phyloP scores from a whole-genome alignment of 306 rosid genomes.

The Nissolia schottii region DNA sequence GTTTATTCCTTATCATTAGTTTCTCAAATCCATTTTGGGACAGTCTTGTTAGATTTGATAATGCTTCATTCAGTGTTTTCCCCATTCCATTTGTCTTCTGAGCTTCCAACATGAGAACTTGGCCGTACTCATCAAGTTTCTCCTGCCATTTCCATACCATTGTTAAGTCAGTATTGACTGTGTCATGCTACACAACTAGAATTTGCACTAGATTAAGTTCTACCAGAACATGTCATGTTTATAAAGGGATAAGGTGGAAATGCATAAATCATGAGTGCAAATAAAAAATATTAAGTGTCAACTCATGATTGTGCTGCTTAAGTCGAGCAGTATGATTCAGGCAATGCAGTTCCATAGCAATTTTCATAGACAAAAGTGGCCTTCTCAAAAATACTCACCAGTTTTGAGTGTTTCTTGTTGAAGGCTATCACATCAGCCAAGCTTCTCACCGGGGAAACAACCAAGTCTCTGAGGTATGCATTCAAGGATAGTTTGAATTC shows the following conservation, averaged over 20 bases:
- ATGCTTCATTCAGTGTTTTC: slow-evolving; percentile 2
- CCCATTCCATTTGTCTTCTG: slow-evolving; percentile 31
- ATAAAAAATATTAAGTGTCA: too few relatives aligned
- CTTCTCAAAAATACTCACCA: slow-evolving; percentile 23
- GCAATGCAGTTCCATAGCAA: too few relatives aligned
- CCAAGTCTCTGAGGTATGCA: slow-evolving; percentile 37
- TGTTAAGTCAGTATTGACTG: neutral
- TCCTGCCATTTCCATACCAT: slow-evolving; percentile 29
- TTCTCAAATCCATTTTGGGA: slow-evolving; percentile 34
- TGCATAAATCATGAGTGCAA: too few relatives aligned
- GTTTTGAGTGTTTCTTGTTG: slow-evolving; percentile 35
- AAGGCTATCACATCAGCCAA: slow-evolving; percentile 48
- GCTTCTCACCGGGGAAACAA: slow-evolving; percentile 41
- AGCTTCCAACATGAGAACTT: slow-evolving; percentile 28
- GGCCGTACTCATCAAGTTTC: slow-evolving; percentile 29
- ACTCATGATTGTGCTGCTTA: too few relatives aligned
- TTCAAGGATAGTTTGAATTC: slow-evolving; percentile 55
- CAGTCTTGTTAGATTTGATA: slow-evolving; percentile 17
- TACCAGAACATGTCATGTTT: too few relatives aligned
- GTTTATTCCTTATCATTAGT: slow-evolving; percentile 26
- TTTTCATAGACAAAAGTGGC: neutral
- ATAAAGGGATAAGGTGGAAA: too few relatives aligned
- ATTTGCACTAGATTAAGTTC: too few relatives aligned
- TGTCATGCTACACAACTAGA: too few relatives aligned
- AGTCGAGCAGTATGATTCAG: too few relatives aligned